Evolutionary conservation across 139 green algal genomes (phyloP), one percentile per base, ranked within the genome.

Genomic region (Picochlorum sp.): DNA sequence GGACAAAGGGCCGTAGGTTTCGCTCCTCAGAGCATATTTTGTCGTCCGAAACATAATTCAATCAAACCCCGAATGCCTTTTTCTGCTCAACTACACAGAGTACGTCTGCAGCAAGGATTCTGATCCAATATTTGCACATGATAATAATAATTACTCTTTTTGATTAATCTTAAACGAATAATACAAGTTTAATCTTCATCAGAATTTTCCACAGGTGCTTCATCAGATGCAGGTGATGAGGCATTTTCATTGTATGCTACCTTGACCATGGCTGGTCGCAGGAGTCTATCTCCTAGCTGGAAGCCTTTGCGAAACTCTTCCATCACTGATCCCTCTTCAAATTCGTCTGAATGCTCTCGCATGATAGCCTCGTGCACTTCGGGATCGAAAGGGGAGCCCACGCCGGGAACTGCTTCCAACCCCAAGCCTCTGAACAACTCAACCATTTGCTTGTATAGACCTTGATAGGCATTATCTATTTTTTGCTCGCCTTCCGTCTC

Each of bases 221-320:
- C 56, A 3, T 28, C 31, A 35, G 24, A 33, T 0, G 31, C 31
- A 30, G 53, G 13, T 26, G 29, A 16, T 20, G 64, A 30, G 20
- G 55, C 25, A 33, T 28, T 44, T 20, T 67, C 67, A 7, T 8
- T 24, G 33, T 39, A 76, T 16, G 56, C 50, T 37, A 97, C 92
- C 81, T 96, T 94, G 40, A 99, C 93, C 93, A 98, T 99, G 52
- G 93, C 86, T 7, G 93, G 71, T 20, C 93, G 70, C 47, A 99
- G 50, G 63, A 99, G 84, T 65, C 74, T 78, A 9, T 89, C 85
- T 0, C 79, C 81, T 18, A 95, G 71, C 28, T 55, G 67, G 79
- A 96, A 99, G 37, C 93, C 93, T 65, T 88, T 90, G 24, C 93
- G 70, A 78, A 98, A 97, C 68, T 97, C 91, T 69, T 86, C 55